phyloP scores from a whole-genome alignment of 768 basidiomycete genomes.

The Suillus paluster region DNA sequence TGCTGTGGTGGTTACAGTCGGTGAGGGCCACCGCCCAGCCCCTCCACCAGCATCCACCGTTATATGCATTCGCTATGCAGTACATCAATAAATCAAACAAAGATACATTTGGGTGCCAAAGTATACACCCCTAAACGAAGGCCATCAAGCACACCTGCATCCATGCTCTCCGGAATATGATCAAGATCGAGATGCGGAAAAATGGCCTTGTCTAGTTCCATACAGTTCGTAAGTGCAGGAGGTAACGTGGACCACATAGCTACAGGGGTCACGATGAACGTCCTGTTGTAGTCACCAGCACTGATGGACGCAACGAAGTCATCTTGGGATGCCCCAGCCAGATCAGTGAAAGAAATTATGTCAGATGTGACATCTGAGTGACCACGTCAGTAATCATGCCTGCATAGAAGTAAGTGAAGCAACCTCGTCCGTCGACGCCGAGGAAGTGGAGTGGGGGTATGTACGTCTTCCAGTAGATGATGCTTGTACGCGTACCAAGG shows the following conservation, averaged over 20 bases:
- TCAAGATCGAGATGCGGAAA: slow-evolving; percentile 45
- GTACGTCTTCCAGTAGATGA: slow-evolving; percentile 47
- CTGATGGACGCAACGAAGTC: slow-evolving; percentile 23
- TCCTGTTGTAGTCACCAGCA: slow-evolving; percentile 10
- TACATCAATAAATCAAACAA: not conserved
- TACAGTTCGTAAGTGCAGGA: slow-evolving; percentile 22
- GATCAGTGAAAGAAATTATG: slow-evolving; percentile 29
- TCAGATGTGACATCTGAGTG: slow-evolving; percentile 28
- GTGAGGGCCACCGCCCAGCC: not conserved
- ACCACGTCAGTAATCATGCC: slow-evolving; percentile 2
- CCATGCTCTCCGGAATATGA: slow-evolving; percentile 37
- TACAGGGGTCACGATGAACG: slow-evolving; percentile 37
- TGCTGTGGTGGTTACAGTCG: not conserved
- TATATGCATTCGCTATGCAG: not conserved
- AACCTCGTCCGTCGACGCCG: slow-evolving; percentile 30
- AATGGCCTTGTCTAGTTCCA: slow-evolving; percentile 26
- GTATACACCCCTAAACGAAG: slow-evolving; percentile 39
- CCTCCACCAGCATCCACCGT: not conserved
- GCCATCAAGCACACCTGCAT: slow-evolving; percentile 32
- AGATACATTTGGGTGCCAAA: slow-evolving; percentile 19
- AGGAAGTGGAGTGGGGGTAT: slow-evolving; percentile 44
- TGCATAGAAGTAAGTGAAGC: not conserved
- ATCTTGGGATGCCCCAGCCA: slow-evolving; percentile 30
- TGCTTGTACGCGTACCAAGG: slow-evolving; percentile 10
- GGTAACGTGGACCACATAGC: slow-evolving; percentile 29